A percentile compares a stretch with the other conserved stretches of the same genome.
Evolutionary conservation across 2,329 filamentous ascomycete genomes (phyloP).

Genomic region (Claviceps sp.): DNA sequence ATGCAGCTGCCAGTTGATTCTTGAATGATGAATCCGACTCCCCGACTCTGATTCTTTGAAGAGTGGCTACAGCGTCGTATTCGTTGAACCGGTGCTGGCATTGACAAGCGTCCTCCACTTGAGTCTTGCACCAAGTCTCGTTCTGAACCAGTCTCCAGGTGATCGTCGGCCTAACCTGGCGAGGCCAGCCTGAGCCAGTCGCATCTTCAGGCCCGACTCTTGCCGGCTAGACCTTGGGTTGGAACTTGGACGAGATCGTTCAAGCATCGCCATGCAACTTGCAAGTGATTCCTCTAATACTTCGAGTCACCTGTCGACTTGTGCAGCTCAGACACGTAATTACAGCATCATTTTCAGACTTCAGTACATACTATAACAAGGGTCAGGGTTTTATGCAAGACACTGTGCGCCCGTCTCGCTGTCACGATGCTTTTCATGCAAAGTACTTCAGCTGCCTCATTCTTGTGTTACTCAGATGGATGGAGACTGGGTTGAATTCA

Average conservation of each 20-base stretch:
- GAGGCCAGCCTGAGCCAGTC: constrained; percentile 20
- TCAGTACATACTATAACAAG: not conserved
- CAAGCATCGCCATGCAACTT: not conserved
- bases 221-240: constrained; percentile 6
- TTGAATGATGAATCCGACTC: not conserved
- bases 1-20: not conserved
- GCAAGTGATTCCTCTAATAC: not conserved
- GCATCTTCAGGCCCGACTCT: constrained; percentile 14
- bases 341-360: not conserved
- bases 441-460: not conserved
- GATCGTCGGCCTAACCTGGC: constrained; percentile 15
- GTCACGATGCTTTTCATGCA: not conserved
- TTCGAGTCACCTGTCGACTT: not conserved
- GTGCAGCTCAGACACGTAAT: not conserved
- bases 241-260: not conserved
- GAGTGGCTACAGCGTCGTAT: not conserved
- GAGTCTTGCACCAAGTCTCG: constrained; percentile 7
- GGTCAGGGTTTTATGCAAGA: not conserved
- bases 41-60: not conserved
- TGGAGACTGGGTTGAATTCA: not conserved
- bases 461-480: not conserved
- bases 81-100: not conserved
- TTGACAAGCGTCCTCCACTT: constrained; percentile 3
- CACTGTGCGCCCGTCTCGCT: not conserved
- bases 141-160: constrained; percentile 11